Percentiles rank a stretch among this genome's conserved stretches.
These are phyloP conservation scores for Davidsoniella eucalypti DNA, from an alignment of 2,329 filamentous ascomycete genomes.

Conservation along the genomic window DNA sequence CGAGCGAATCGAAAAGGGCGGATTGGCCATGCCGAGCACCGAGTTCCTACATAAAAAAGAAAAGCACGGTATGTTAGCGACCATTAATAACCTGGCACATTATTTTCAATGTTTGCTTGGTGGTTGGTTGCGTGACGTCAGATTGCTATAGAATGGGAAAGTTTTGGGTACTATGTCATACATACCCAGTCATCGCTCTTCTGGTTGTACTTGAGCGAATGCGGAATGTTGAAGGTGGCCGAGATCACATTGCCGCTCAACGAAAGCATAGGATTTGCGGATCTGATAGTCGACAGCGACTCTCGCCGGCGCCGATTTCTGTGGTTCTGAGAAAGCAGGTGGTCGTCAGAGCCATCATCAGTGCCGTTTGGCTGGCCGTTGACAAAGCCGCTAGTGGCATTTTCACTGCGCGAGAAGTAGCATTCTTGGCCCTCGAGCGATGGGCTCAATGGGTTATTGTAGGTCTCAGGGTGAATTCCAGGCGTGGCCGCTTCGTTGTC, in stretches of 20 bases:
- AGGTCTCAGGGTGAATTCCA: constrained; percentile 17
- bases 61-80: neutral
- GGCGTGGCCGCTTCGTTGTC: constrained; percentile 18
- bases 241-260: constrained; percentile 52
- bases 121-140: neutral
- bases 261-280: constrained; percentile 37
- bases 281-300: constrained; percentile 38
- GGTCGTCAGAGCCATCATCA: constrained; percentile 4
- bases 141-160: neutral
- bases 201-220: constrained; percentile 37
- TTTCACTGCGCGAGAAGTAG: constrained; percentile 17
- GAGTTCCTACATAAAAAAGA: constrained; percentile 41
- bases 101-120: neutral
- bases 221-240: constrained; percentile 46
- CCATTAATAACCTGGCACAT: constrained; percentile 4
- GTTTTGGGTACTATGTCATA: neutral
- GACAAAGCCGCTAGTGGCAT: constrained; percentile 6
- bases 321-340: constrained; percentile 10
- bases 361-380: neutral
- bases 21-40: constrained; percentile 71
- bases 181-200: constrained; percentile 46
- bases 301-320: constrained; percentile 25
- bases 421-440: constrained; percentile 12
- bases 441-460: constrained; percentile 13
- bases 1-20: constrained; percentile 80